These are phyloP conservation scores for Kluyveromyces sp. DNA, from an alignment of 1,139 yeast genomes.

Conservation along the genomic window DNA sequence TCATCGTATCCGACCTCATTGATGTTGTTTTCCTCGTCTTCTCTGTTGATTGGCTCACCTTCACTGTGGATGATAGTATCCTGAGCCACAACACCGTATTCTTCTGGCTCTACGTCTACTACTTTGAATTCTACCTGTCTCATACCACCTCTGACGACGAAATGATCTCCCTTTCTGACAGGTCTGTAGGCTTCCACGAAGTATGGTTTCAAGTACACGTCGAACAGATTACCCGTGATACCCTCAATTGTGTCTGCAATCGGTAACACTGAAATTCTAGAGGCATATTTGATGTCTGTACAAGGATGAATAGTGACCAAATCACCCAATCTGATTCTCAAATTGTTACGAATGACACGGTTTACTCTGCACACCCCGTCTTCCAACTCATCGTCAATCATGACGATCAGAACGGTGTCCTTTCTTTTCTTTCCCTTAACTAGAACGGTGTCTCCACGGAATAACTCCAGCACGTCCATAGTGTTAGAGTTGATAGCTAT, in stretches of 20 bases:
- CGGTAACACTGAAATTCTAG: conserved; percentile 91
- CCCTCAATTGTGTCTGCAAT: conserved; percentile 98
- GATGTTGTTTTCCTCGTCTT: conserved; percentile 88
- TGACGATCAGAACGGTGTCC: conserved; percentile 94
- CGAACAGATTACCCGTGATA: conserved; percentile 93
- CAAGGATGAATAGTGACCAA: conserved; percentile 87
- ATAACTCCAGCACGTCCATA: conserved; percentile 89
- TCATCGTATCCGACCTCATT: conserved; percentile 98
- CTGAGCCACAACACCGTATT: conserved; percentile 95
- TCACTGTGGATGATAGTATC: conserved; percentile 98
- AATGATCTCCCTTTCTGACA: conserved; percentile 93
- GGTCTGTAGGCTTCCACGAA: conserved; percentile 99
- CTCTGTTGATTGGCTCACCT: conserved; percentile 98
- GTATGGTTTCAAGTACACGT: conserved; percentile 93
- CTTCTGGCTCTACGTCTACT: conserved; percentile 96
- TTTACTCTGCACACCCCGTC: conserved; percentile 93
- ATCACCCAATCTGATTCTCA: conserved; percentile 92
- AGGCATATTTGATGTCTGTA: conserved; percentile 94
- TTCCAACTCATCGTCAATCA: conserved; percentile 94
- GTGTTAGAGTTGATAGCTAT: conserved; percentile 92
- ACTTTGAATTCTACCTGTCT: conserved; percentile 98
- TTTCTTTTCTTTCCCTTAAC: conserved; percentile 98
- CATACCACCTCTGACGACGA: conserved; percentile 97
- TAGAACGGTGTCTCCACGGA: conserved; percentile 95
- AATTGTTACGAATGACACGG: conserved; percentile 91